Evolutionary conservation across 148 eudicot species (phyloP), one percentile per base, ranked within the genome.

Genomic region (Spergularia marina): DNA sequence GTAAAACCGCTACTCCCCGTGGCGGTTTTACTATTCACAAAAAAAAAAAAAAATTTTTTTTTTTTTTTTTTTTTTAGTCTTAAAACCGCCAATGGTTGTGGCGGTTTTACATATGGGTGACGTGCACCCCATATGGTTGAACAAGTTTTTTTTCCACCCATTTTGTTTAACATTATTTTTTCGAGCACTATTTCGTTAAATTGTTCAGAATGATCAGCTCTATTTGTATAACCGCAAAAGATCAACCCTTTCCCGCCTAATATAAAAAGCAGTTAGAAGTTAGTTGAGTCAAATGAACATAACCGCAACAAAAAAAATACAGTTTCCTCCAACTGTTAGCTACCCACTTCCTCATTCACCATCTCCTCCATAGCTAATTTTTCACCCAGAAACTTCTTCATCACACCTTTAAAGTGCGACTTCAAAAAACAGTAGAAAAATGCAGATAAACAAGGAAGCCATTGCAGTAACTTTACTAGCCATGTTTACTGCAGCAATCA

Each of bases 291-390:
- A 59, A 72, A 53, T 34, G 13, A 6, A 63, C 64, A 40, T 52
- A 70, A 61, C 53, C 3, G 18, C 53, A 12, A 16, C 39, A 16
- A 41, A 58, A 53, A 55, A 17, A 44, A 18, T 30, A 44, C 14
- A 44, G 65, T 72, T 72, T 58, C 30, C 11, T 6, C 30, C 18
- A 79, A 74, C 82, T 68, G 70, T 69, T 68, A 55, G 23, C 57
- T 40, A 79, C 55, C 78, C 44, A 79, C 82, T 68, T 61, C 54
- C n/a, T 39, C 34, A n/a, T 20, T 36, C 41, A 66, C 8, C 36
- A 30, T 30, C 64, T 40, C 56, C 36, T 30, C 67, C 57, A 52
- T 47, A 61, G 39, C 68, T 5, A 23, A 30, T 0, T 8, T 44
- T 57, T 41, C 36, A 12, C 30, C 75, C 4, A 21, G 6, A 57